These are phyloP conservation scores for Imleria badia DNA, from an alignment of 768 basidiomycete species.

Conservation along the genomic window DNA sequence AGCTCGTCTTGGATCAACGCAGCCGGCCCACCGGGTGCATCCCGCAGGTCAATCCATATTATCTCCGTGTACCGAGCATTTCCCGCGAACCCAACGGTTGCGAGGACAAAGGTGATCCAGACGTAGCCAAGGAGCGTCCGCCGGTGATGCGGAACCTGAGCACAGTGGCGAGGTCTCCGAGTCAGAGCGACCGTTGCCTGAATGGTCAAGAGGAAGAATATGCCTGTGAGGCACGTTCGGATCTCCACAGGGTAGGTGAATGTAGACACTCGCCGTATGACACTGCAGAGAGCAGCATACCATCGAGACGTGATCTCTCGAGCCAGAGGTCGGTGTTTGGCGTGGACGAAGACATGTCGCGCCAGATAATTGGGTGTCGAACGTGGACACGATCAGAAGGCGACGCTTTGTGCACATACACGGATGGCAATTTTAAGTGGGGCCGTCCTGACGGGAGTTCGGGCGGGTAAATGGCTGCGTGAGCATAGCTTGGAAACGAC, in stretches of 20 bases:
- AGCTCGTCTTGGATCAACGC: slow-evolving; percentile 15
- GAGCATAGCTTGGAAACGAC: not conserved
- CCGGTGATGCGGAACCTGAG: not conserved
- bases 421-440: not conserved
- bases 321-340: slow-evolving; percentile 26
- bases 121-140: slow-evolving; percentile 21
- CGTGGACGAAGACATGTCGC: slow-evolving; percentile 18
- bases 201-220: slow-evolving; percentile 22
- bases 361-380: not conserved
- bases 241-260: not conserved
- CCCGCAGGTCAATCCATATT: slow-evolving; percentile 35
- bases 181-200: slow-evolving; percentile 14
- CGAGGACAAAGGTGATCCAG: slow-evolving; percentile 26
- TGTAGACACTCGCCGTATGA: slow-evolving; percentile 18
- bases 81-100: slow-evolving; percentile 23
- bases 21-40: slow-evolving; percentile 10
- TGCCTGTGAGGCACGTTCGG: slow-evolving; percentile 10
- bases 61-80: slow-evolving; percentile 30
- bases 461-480: not conserved
- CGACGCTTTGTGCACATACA: not conserved
- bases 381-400: not conserved
- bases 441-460: not conserved
- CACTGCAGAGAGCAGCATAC: slow-evolving; percentile 19
- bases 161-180: not conserved
- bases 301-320: slow-evolving; percentile 27